phyloP scores from a whole-genome alignment of 441 rosid genomes.

The Codiaeum variegatum region DNA sequence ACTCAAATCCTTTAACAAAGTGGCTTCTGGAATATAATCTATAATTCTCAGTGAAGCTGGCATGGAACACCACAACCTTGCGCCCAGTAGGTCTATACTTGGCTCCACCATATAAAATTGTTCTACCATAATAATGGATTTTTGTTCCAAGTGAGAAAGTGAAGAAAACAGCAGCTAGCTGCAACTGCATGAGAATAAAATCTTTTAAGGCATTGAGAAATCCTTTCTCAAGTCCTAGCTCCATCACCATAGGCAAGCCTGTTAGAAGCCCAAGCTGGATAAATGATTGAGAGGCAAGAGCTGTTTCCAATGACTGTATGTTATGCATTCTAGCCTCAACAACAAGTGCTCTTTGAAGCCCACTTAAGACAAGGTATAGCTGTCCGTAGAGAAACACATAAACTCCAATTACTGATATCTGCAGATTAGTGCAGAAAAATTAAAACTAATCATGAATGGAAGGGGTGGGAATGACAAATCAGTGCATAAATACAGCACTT shows the following conservation, averaged over 20 bases:
- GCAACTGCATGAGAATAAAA: conserved; percentile 94
- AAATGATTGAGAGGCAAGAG: conserved; percentile 97
- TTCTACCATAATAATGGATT: conserved; percentile 86
- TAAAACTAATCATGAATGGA: conserved; percentile 1
- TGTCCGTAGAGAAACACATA: conserved; percentile 95
- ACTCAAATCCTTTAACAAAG: conserved; percentile 89
- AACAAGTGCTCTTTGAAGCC: conserved; percentile 73
- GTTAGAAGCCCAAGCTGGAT: conserved; percentile 96
- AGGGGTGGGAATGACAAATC: background rate
- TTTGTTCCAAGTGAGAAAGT: conserved; percentile 97
- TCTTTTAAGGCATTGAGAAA: conserved; percentile 88
- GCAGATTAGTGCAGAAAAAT: conserved; percentile 22
- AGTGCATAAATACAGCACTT: background rate
- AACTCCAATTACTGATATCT: conserved; percentile 84
- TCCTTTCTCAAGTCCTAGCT: conserved; percentile 93
- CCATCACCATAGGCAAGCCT: conserved; percentile 99
- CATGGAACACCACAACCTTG: conserved; percentile 90
- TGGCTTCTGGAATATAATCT: conserved; percentile 92
- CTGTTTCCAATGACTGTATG: conserved; percentile 85
- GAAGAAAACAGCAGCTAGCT: conserved; percentile 94
- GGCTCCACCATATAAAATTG: conserved; percentile 91
- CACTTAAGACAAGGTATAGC: conserved; percentile 93
- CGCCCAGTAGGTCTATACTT: conserved; percentile 94
- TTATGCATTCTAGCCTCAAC: conserved; percentile 76
- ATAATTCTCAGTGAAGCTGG: conserved; percentile 89